phyloP scores from a whole-genome alignment of 1,284 basidiomycete species.

The Ustilago lituana region DNA sequence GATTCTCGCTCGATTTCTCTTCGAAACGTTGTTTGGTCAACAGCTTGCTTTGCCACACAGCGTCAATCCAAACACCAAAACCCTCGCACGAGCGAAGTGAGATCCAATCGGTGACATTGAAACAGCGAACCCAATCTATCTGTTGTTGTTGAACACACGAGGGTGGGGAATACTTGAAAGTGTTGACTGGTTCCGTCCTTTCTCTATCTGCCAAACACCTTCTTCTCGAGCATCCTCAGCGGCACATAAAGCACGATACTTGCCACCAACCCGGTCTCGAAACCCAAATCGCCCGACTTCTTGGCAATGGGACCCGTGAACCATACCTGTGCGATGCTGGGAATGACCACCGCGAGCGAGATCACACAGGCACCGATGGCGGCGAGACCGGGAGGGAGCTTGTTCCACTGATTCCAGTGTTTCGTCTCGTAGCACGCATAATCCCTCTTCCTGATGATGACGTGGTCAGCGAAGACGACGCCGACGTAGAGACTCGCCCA shows the following conservation, averaged over 20 bases:
- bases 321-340: conserved; percentile 65
- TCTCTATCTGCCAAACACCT: conserved; percentile 38
- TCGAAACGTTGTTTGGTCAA: too few species aligned
- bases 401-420: conserved; percentile 72
- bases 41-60: too few species aligned
- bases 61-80: too few species aligned
- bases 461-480: conserved; percentile 73
- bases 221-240: conserved; percentile 60
- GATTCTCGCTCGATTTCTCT: too few species aligned
- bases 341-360: conserved; percentile 60
- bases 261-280: conserved; percentile 66
- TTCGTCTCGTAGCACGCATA: conserved; percentile 71
- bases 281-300: conserved; percentile 66
- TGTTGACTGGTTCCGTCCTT: neutral
- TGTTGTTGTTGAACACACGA: too few species aligned
- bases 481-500: conserved; percentile 75
- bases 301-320: conserved; percentile 62
- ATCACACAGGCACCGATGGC: conserved; percentile 64
- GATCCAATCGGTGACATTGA: conserved; percentile 21
- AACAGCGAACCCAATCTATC: neutral
- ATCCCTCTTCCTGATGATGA: conserved; percentile 72
- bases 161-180: too few species aligned
- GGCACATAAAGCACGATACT: conserved; percentile 62
- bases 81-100: neutral
- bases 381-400: conserved; percentile 73